Percentiles rank a stretch among this genome's conserved stretches.
phyloP scores from a whole-genome alignment of 352 stramenopile species.

The Phytophthora ramorum region DNA sequence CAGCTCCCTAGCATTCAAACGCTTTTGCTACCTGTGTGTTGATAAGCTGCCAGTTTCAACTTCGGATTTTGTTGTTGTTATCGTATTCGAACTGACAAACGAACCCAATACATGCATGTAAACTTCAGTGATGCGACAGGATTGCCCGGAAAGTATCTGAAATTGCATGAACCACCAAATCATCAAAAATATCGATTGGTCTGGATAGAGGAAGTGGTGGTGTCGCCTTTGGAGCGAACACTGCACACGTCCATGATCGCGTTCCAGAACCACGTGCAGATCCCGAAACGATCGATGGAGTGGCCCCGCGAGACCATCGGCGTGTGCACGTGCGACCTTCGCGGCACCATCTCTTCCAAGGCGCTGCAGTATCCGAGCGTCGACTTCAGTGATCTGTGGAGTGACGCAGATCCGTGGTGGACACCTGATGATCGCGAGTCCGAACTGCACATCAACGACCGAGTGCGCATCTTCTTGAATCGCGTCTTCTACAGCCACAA shows the following conservation, averaged over 20 bases:
- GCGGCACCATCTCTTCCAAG: conserved; percentile 29
- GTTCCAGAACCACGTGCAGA: conserved; percentile 22
- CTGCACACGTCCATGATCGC: conserved; percentile 37
- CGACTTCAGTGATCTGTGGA: conserved; percentile 35
- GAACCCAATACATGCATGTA: too few species aligned
- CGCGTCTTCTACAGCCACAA: conserved; percentile 30
- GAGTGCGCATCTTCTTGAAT: conserved; percentile 33
- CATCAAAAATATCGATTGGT: too few species aligned
- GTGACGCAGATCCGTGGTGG: conserved; percentile 15
- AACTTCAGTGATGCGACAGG: too few species aligned
- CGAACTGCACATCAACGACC: conserved; percentile 31
- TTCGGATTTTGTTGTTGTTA: too few species aligned
- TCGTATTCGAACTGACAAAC: too few species aligned
- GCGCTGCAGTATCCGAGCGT: conserved; percentile 23
- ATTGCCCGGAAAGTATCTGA: too few species aligned
- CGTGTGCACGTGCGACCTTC: conserved; percentile 36
- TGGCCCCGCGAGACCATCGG: conserved; percentile 35
- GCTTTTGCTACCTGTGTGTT: not conserved
- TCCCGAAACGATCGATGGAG: conserved; percentile 33
- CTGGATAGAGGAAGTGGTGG: conserved; percentile 24
- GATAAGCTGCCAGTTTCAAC: too few species aligned
- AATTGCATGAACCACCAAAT: too few species aligned
- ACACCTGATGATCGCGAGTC: conserved; percentile 27
- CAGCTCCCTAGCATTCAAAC: too few species aligned
- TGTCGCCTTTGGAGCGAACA: conserved; percentile 36